Evolutionary conservation across 1,139 yeast genomes (phyloP).

Genomic region (Spathaspora sp.): DNA sequence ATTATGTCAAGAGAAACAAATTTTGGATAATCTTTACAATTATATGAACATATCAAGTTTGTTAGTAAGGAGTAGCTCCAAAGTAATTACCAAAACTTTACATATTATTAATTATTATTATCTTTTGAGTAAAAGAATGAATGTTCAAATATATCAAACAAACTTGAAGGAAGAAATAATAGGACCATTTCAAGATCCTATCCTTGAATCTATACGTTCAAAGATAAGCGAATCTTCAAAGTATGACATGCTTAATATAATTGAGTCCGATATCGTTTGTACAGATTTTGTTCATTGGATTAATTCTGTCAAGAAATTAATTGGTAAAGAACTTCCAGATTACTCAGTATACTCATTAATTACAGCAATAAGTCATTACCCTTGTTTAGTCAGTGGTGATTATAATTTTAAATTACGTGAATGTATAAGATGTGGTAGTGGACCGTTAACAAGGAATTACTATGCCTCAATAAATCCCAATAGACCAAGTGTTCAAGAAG

Average conservation of each 20-base stretch:
- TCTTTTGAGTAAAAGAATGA: conserved; percentile 10
- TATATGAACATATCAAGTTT: conserved; percentile 13
- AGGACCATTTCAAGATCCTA: conserved; percentile 20
- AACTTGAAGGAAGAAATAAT: conserved; percentile 15
- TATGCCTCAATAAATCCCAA: conserved; percentile 21
- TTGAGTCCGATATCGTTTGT: background rate
- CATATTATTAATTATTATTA: conserved; percentile 22
- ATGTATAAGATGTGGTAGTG: conserved; percentile 45
- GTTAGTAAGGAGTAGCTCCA: conserved; percentile 13
- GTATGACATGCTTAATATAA: background rate
- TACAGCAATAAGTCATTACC: conserved; percentile 42
- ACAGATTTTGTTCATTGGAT: conserved; percentile 11
- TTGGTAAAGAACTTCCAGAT: conserved; percentile 10
- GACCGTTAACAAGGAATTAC: conserved; percentile 22
- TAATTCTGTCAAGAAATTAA: conserved; percentile 15
- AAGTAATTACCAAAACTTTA: conserved; percentile 17
- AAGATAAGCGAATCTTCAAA: background rate
- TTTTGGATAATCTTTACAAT: conserved; percentile 19
- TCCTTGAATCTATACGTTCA: conserved; percentile 10
- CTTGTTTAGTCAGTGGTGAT: conserved; percentile 39
- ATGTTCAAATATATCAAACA: conserved; percentile 17
- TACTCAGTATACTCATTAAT: conserved; percentile 28
- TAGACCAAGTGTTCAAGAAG: conserved; percentile 24
- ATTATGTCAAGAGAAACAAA: conserved; percentile 20
- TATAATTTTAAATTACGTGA: conserved; percentile 26